Conservation (phyloP, 1,284 basidiomycete genomes). For the Cryptococcus sp. region DNA sequence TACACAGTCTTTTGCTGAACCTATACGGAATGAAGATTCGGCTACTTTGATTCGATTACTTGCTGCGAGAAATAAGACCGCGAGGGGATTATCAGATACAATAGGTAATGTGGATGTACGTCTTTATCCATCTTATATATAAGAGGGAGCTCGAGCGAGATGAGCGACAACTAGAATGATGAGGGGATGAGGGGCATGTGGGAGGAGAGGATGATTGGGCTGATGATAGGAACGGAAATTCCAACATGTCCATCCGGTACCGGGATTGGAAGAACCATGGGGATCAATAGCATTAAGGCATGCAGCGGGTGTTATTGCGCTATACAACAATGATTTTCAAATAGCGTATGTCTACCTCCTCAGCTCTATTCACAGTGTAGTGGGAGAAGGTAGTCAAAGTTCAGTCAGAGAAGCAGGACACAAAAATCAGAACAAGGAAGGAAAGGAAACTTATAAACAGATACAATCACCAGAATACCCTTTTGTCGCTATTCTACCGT, state of each 20-base stretch:
- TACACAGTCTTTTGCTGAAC: slow-evolving; percentile 32
- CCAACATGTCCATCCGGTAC: slow-evolving; percentile 28
- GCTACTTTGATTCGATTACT: slow-evolving; percentile 28
- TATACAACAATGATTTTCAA: slow-evolving; percentile 29
- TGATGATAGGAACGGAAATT: slow-evolving; percentile 27
- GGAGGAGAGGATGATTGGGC: not conserved
- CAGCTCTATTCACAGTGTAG: not conserved
- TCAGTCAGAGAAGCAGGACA: not conserved
- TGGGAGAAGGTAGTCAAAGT: no score
- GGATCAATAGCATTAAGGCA: slow-evolving; percentile 41
- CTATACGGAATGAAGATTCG: slow-evolving; percentile 30
- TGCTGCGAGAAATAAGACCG: slow-evolving; percentile 29
- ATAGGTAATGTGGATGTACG: slow-evolving; percentile 39
- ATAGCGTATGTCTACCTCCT: slow-evolving; percentile 26
- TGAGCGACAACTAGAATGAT: not conserved
- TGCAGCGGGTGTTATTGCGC: slow-evolving; percentile 37
- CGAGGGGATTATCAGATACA: slow-evolving; percentile 35
- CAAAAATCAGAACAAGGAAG: not conserved
- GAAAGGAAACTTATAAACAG: slow-evolving; percentile 8
- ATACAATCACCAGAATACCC: slow-evolving; percentile 36
- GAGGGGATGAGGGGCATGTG: not conserved
- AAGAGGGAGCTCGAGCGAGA: not conserved
- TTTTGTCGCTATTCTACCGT: slow-evolving; percentile 63
- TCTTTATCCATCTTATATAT: not conserved
- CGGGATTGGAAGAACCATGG: slow-evolving; percentile 28